Percentiles rank a stretch among this genome's conserved stretches.
phyloP scores from a whole-genome alignment of 345 rosid species.

The Linum trigynum region DNA sequence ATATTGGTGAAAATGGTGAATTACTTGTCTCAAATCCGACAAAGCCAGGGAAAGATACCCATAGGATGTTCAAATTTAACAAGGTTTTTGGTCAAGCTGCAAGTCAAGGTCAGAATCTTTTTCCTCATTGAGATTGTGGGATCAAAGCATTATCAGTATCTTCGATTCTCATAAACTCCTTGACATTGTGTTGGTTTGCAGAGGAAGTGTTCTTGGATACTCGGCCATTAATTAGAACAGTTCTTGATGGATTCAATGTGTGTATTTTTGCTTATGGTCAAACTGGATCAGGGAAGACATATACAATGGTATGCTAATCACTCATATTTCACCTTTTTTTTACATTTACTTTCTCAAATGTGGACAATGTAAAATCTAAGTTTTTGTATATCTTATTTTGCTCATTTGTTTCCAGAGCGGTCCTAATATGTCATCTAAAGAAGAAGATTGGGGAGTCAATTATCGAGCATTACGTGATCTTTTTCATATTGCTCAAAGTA shows the following conservation, averaged over 20 bases:
- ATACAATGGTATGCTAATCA: slow-evolving; percentile 62
- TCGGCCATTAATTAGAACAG: slow-evolving; percentile 82
- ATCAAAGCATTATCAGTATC: not conserved
- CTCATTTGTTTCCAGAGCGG: slow-evolving; percentile 49
- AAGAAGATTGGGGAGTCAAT: slow-evolving; percentile 97
- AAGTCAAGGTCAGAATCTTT: slow-evolving; percentile 56
- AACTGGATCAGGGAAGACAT: slow-evolving; percentile 99
- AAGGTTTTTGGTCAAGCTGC: slow-evolving; percentile 78
- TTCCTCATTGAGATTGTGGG: not conserved
- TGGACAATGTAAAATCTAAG: not conserved
- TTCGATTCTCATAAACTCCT: not conserved
- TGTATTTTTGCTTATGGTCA: slow-evolving; percentile 99
- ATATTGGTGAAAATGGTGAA: slow-evolving; percentile 85
- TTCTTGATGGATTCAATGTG: slow-evolving; percentile 91
- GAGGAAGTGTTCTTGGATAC: slow-evolving; percentile 94
- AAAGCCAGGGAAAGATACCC: slow-evolving; percentile 77
- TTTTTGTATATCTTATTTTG: not conserved
- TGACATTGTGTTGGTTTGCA: slow-evolving; percentile 21
- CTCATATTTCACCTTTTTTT: slow-evolving; percentile 9
- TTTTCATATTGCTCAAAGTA: slow-evolving; percentile 65
- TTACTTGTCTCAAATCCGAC: slow-evolving; percentile 73
- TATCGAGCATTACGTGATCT: slow-evolving; percentile 89
- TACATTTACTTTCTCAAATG: slow-evolving; percentile 1
- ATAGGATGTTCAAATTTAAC: slow-evolving; percentile 77
- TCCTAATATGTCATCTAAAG: slow-evolving; percentile 59